phyloP scores from a whole-genome alignment of 163 green algal genomes.

The Prototheca wickerhamii region DNA sequence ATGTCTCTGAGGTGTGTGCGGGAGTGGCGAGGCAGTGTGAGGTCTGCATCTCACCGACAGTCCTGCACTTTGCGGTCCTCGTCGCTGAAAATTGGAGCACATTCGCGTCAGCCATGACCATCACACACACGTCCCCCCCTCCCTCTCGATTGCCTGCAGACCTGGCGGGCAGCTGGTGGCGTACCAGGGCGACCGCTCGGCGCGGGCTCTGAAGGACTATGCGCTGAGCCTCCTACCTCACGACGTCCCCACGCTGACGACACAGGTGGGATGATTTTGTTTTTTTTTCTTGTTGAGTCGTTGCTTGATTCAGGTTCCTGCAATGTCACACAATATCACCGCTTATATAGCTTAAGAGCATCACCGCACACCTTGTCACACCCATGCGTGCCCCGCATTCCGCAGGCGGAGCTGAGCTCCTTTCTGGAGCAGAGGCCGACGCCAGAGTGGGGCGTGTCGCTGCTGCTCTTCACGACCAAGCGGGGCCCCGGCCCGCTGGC shows the following conservation, averaged over 20 bases:
- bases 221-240: conserved; percentile 50
- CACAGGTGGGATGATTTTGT: conserved; percentile 14
- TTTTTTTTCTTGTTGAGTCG: no score
- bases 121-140: no score
- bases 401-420: conserved; percentile 17
- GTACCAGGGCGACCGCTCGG: conserved; percentile 58
- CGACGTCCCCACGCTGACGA: conserved; percentile 33
- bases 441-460: conserved; percentile 44
- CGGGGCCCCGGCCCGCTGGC: conserved; percentile 47
- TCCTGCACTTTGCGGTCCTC: no score
- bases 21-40: background rate
- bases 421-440: conserved; percentile 35
- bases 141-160: no score
- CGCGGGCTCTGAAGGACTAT: conserved; percentile 51
- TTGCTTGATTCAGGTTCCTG: no score
- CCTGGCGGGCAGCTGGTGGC: conserved; percentile 23
- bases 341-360: no score
- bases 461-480: conserved; percentile 69
- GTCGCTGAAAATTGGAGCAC: no score
- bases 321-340: no score
- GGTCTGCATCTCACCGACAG: background rate
- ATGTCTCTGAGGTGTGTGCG: conserved; percentile 47
- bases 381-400: no score
- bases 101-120: no score
- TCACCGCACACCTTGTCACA: no score